Evolutionary conservation across 352 stramenopile species (phyloP), one percentile per base, ranked within the genome.

Genomic region (Pythium dissotocum): DNA sequence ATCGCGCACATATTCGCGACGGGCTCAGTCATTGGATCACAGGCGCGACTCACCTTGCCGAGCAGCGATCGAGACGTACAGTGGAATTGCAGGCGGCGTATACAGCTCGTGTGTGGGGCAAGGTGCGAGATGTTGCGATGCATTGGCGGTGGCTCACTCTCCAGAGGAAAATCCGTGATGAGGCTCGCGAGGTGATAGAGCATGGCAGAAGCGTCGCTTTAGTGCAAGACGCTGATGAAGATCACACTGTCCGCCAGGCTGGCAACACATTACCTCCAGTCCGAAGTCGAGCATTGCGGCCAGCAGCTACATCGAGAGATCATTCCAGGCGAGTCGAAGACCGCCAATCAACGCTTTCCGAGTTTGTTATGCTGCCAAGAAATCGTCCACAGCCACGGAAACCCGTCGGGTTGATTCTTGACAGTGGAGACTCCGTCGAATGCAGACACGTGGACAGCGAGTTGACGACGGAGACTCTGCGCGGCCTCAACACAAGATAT

Each of bases 21-120:
- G 82, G 77, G 26, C 65, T 90, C 49, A 63, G 59, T 8, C 69
- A 79, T 49, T 90, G 82, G 82, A 76, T 85, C 24, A 76, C 72
- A n/a, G 74, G 76, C 24, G 76, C 76, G 13, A 28, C 76, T 24
- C 60, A 81, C 59, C 62, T 87, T 2, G 65, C 81, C 18, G 58
- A 79, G 13, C 58, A 80, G 21, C 77, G 79, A 59, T 74, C 77
- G 26, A 56, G 71, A 28, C 63, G 59, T 3, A 68, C 81, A 2
- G 54, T 55, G 2, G 14, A 44, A 21, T 48, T 42, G 28, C 68
- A 78, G 40, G 58, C 63, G 4, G 54, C 24, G 21, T 52, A 76
- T 13, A 73, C 68, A 2, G 46, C 51, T n/a, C 61, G 58, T 21
- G 54, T 73, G 0, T 78, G 72, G 72, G 51, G 46, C 14, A 58